Evolutionary conservation across 495 filamentous ascomycete genomes (phyloP).

Genomic region (Hypoxylon lenormandii): DNA sequence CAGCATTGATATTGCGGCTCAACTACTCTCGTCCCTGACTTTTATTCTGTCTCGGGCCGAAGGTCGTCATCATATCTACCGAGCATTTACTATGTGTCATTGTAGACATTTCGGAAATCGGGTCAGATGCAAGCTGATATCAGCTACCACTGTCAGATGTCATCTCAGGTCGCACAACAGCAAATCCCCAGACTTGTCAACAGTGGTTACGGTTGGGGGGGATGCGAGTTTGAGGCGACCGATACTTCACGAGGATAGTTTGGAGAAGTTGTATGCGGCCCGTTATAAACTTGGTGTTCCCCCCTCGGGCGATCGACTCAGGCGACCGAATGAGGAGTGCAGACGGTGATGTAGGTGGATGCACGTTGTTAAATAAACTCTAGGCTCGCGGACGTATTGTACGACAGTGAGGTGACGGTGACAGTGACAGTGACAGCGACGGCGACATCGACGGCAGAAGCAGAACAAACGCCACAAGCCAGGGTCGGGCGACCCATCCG

Average conservation of each 20-base stretch:
- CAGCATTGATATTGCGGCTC: conserved; percentile 32
- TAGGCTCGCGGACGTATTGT: conserved; percentile 24
- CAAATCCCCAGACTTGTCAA: conserved; percentile 30
- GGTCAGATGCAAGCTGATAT: conserved; percentile 36
- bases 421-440: too few relatives aligned
- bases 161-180: conserved; percentile 35
- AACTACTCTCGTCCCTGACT: conserved; percentile 3
- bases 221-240: too few relatives aligned
- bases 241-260: too few relatives aligned
- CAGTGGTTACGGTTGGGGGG: conserved; percentile 9
- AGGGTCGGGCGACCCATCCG: conserved; percentile 43
- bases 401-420: conserved; percentile 8
- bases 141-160: conserved; percentile 27
- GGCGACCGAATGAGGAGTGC: conserved; percentile 32
- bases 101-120: conserved; percentile 30
- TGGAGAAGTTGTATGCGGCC: conserved; percentile 17
- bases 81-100: conserved; percentile 9
- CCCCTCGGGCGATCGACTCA: conserved; percentile 9
- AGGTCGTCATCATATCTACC: background rate
- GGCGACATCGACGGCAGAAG: conserved; percentile 12
- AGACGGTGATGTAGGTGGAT: conserved; percentile 25
- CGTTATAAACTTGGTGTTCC: conserved; percentile 13
- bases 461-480: conserved; percentile 27
- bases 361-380: conserved; percentile 40
- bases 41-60: conserved; percentile 23